phyloP scores from a whole-genome alignment of 768 basidiomycete genomes.

The Suillus paluster region DNA sequence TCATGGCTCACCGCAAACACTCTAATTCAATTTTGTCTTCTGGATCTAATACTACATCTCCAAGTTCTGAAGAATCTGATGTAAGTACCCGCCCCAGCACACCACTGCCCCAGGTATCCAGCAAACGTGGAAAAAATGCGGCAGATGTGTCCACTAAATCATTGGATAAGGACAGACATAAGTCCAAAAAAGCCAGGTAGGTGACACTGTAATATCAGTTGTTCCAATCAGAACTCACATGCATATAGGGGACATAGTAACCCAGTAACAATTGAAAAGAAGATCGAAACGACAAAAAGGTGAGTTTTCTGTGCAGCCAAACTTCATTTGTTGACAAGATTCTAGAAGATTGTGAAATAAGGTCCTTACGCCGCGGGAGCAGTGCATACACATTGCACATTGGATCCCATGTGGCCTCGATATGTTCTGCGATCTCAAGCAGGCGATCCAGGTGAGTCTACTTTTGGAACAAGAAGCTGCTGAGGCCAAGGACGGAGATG shows the following conservation, averaged over 20 bases:
- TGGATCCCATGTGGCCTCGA: conserved; percentile 7
- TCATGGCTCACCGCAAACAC: neutral
- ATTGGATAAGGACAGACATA: neutral
- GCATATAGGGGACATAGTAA: neutral
- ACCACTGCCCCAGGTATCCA: neutral
- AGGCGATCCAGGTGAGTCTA: no score
- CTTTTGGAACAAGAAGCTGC: no score
- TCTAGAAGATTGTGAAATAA: neutral
- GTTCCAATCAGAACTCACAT: neutral
- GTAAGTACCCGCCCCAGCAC: neutral
- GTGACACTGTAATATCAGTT: no score
- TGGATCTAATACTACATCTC: neutral
- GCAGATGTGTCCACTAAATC: no score
- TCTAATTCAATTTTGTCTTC: neutral
- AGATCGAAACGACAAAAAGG: neutral
- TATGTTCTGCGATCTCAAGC: conserved; percentile 10
- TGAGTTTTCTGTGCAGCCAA: neutral
- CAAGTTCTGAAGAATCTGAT: neutral
- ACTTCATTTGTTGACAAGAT: neutral
- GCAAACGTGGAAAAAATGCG: neutral
- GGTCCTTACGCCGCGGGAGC: neutral
- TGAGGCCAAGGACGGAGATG: no score
- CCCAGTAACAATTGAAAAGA: neutral
- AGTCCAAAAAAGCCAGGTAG: conserved; percentile 2
- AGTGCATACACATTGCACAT: conserved; percentile 10